A percentile compares a stretch with the other conserved stretches of the same genome.
Conservation (phyloP, 2,329 filamentous ascomycete species). For the Arthrobotrys musiformis region DNA sequence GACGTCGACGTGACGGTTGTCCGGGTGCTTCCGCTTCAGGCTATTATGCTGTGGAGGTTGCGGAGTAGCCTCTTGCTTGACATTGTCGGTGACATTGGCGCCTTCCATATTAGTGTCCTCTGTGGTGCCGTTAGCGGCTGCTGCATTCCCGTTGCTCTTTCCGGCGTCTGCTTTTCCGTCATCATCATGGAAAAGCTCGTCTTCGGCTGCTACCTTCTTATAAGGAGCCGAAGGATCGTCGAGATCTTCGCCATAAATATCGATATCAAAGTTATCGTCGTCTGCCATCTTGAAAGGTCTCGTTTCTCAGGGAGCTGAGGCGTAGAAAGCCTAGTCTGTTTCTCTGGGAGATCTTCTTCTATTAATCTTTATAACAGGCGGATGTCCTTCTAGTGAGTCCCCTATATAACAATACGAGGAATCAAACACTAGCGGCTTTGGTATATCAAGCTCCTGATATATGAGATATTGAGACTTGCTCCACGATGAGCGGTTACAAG, state of each 20-base stretch:
- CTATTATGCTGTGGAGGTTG: constrained; percentile 68
- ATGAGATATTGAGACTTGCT: constrained; percentile 54
- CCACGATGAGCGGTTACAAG: constrained; percentile 54
- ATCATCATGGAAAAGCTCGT: constrained; percentile 62
- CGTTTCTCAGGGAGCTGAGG: constrained; percentile 35
- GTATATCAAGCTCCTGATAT: constrained; percentile 52
- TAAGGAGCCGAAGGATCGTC: constrained; percentile 62
- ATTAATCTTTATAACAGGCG: constrained; percentile 55
- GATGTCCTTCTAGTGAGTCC: constrained; percentile 56
- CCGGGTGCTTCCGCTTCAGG: constrained; percentile 70
- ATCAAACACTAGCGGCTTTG: constrained; percentile 48
- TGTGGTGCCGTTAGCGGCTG: constrained; percentile 55
- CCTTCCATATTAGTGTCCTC: constrained; percentile 60
- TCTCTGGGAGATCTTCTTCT: constrained; percentile 45
- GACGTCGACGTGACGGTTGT: constrained; percentile 69
- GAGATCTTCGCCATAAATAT: constrained; percentile 73
- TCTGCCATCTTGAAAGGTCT: constrained; percentile 69
- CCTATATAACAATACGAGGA: constrained; percentile 55
- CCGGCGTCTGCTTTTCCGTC: constrained; percentile 39
- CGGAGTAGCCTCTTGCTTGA: constrained; percentile 60
- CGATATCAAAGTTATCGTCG: constrained; percentile 75
- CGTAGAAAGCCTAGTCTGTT: constrained; percentile 18
- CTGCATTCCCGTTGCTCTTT: constrained; percentile 36
- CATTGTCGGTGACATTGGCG: constrained; percentile 58
- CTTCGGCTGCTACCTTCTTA: constrained; percentile 61